Percentiles rank a stretch among this genome's conserved stretches.
These are phyloP conservation scores for Ganoderma sinense DNA, from an alignment of 1,284 basidiomycete species.

Conservation along the genomic window DNA sequence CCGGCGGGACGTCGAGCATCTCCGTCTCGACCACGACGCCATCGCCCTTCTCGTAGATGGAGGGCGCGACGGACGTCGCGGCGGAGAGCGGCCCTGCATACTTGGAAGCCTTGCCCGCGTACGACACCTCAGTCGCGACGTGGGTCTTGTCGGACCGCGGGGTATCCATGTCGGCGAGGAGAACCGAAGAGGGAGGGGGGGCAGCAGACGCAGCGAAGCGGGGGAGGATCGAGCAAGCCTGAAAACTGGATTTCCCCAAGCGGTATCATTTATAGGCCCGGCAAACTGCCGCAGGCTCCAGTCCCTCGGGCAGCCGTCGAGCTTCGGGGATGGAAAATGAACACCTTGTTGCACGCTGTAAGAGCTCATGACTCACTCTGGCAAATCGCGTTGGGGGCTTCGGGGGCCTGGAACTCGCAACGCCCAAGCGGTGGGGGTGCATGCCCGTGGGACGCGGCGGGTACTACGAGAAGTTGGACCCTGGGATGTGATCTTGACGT, in stretches of 20 bases:
- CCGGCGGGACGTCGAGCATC: slow-evolving; percentile 29
- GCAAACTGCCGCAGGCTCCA: neutral
- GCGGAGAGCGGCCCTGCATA: slow-evolving; percentile 25
- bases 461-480: slow-evolving; percentile 1
- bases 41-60: slow-evolving; percentile 24
- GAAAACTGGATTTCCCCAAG: neutral
- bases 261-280: neutral
- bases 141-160: slow-evolving; percentile 34
- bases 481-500: slow-evolving; percentile 29
- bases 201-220: slow-evolving; percentile 7
- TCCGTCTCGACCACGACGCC: slow-evolving; percentile 15
- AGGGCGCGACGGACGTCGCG: slow-evolving; percentile 26
- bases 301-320: neutral
- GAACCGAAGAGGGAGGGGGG: slow-evolving; percentile 9
- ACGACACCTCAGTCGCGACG: slow-evolving; percentile 24
- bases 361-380: slow-evolving; percentile 19
- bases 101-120: slow-evolving; percentile 28
- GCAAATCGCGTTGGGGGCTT: neutral
- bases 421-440: neutral
- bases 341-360: slow-evolving; percentile 8
- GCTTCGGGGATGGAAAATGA: neutral
- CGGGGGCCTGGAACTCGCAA: neutral
- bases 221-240: neutral
- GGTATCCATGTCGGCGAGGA: slow-evolving; percentile 29
- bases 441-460: slow-evolving; percentile 15